Conservation (phyloP, 2,329 filamentous ascomycete species). For the Xylariaceae sp. region DNA sequence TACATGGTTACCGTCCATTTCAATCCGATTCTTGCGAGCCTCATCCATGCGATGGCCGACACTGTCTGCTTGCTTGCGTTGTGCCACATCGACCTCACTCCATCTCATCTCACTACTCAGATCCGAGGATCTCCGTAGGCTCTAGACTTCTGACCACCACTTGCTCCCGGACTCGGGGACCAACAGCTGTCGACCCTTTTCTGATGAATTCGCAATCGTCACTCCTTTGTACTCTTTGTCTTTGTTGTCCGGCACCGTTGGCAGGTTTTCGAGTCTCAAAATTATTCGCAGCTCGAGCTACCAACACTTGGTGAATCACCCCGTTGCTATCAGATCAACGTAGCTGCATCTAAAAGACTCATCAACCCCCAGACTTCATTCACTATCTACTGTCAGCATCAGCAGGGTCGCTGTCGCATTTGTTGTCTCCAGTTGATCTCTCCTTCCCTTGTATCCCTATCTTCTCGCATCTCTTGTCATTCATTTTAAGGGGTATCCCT, state of each 20-base stretch:
- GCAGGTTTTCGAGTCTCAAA: not conserved
- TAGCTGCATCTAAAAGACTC: not conserved
- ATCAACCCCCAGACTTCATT: not conserved
- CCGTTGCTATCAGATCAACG: not conserved
- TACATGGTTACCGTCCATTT: slow-evolving; percentile 7
- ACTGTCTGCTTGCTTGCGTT: slow-evolving; percentile 15
- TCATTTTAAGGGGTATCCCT: not conserved
- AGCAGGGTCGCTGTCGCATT: not conserved
- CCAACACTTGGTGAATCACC: not conserved
- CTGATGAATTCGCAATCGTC: not conserved
- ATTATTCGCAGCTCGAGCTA: not conserved
- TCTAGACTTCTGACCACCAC: not conserved
- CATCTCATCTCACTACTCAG: not conserved
- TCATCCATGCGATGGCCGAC: not conserved
- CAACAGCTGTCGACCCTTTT: not conserved
- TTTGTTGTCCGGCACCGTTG: slow-evolving; percentile 1
- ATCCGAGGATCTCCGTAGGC: not conserved
- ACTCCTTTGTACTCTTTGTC: slow-evolving; percentile 11
- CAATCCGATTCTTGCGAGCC: slow-evolving; percentile 9
- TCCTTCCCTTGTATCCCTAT: not conserved
- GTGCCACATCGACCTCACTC: slow-evolving; percentile 12
- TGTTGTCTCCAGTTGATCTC: not conserved
- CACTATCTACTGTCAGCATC: not conserved
- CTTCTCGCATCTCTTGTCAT: not conserved
- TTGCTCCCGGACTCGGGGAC: not conserved